Percentiles rank a stretch among this genome's conserved stretches.
Conservation (phyloP, 2,329 filamentous ascomycete genomes). For the Neopestalotiopsis sp. region DNA sequence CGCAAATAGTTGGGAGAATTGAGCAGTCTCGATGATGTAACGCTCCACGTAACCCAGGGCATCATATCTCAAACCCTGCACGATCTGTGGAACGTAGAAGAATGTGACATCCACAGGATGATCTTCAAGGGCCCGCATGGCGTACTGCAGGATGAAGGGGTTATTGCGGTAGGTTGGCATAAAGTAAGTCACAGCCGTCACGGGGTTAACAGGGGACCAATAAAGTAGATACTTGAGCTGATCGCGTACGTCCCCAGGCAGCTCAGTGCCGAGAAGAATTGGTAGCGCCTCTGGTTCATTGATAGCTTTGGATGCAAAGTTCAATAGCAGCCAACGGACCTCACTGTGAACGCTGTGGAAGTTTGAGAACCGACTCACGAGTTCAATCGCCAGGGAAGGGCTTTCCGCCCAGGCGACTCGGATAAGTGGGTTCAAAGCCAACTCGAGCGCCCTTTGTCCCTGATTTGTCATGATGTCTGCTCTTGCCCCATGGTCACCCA, state of each 20-base stretch:
- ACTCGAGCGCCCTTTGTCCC: slow-evolving; percentile 48
- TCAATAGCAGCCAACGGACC: slow-evolving; percentile 79
- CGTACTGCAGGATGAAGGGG: slow-evolving; percentile 93
- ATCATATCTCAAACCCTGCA: slow-evolving; percentile 94
- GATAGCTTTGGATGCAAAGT: slow-evolving; percentile 82
- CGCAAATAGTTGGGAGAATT: slow-evolving; percentile 96
- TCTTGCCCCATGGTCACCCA: slow-evolving; percentile 62
- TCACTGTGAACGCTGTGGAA: slow-evolving; percentile 75
- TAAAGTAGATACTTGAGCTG: slow-evolving; percentile 94
- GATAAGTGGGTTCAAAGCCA: slow-evolving; percentile 67
- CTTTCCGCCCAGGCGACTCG: slow-evolving; percentile 87
- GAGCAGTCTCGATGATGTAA: slow-evolving; percentile 95
- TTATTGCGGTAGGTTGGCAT: slow-evolving; percentile 89
- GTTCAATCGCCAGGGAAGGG: slow-evolving; percentile 84
- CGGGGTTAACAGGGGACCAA: slow-evolving; percentile 91
- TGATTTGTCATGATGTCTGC: slow-evolving; percentile 44
- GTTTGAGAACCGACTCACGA: slow-evolving; percentile 75
- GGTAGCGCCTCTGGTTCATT: slow-evolving; percentile 82
- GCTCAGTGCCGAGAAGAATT: slow-evolving; percentile 75
- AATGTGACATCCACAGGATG: slow-evolving; percentile 97
- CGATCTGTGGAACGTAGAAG: slow-evolving; percentile 98
- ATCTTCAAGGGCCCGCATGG: slow-evolving; percentile 91
- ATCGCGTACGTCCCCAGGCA: slow-evolving; percentile 80
- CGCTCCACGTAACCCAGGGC: slow-evolving; percentile 91
- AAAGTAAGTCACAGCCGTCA: slow-evolving; percentile 93